Evolutionary conservation across 169 alveolate species (phyloP).

Genomic region (Eimeria necatrix): DNA sequence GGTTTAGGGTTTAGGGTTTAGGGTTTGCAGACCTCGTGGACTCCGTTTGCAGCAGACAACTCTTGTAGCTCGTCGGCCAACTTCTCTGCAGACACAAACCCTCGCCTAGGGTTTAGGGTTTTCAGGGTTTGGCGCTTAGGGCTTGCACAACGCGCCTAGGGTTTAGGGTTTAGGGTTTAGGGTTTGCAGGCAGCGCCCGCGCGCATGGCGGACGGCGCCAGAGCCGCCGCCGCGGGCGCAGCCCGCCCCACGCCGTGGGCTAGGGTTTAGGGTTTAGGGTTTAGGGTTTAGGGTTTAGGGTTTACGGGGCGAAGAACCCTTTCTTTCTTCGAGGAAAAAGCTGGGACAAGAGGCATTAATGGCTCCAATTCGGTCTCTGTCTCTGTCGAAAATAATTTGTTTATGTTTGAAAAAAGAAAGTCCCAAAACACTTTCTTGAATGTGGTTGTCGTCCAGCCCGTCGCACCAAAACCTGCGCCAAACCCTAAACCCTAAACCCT

Average conservation of each 20-base stretch:
- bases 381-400: slow-evolving; percentile 86
- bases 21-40: too few relatives aligned
- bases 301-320: neutral
- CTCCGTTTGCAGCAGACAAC: too few relatives aligned
- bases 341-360: slow-evolving; percentile 44
- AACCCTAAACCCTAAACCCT: neutral
- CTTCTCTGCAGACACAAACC: too few relatives aligned
- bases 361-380: slow-evolving; percentile 82
- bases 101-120: too few relatives aligned
- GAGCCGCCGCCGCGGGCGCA: neutral
- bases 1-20: neutral
- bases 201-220: neutral
- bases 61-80: too few relatives aligned
- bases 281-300: slow-evolving; percentile 33
- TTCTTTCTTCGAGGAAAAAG: slow-evolving; percentile 58
- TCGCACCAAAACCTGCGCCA: slow-evolving; percentile 39
- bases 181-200: neutral
- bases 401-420: slow-evolving; percentile 85
- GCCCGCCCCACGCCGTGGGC: neutral
- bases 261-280: slow-evolving; percentile 25
- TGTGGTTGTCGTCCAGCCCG: slow-evolving; percentile 74
- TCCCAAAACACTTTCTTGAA: slow-evolving; percentile 82
- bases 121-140: too few relatives aligned
- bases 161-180: neutral
- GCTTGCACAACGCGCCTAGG: too few relatives aligned